phyloP scores from a whole-genome alignment of 2,329 filamentous ascomycete species.

The Coleophoma cylindrospora region DNA sequence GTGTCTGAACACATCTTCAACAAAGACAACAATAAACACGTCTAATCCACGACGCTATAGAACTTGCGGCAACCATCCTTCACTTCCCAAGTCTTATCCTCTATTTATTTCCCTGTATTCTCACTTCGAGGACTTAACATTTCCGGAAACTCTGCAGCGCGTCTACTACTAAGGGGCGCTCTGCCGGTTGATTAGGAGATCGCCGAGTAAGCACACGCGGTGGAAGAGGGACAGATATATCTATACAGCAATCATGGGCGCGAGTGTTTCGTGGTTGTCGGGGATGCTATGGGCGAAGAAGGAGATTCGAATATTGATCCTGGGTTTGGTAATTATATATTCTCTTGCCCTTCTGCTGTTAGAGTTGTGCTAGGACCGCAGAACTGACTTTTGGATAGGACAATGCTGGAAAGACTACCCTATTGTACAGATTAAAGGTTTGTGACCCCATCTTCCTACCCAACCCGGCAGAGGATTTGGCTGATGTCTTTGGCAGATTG shows the following conservation, averaged over 20 bases:
- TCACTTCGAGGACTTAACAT: no score
- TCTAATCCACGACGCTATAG: no score
- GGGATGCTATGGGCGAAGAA: conserved; percentile 85
- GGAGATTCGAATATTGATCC: conserved; percentile 92
- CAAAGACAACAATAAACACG: no score
- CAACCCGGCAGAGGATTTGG: background rate
- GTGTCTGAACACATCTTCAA: no score
- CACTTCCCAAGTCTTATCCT: no score
- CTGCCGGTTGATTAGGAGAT: no score
- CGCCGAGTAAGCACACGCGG: background rate
- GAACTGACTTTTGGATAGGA: conserved; percentile 53
- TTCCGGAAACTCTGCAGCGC: no score
- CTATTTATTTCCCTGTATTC: no score
- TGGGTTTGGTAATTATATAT: conserved; percentile 69
- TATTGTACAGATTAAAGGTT: conserved; percentile 94
- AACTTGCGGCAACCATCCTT: no score
- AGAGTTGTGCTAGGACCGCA: no score
- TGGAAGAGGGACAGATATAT: background rate
- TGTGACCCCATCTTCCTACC: conserved; percentile 2
- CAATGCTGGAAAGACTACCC: conserved; percentile 96
- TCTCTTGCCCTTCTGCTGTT: no score
- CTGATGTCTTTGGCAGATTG: conserved; percentile 58
- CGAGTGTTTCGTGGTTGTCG: conserved; percentile 65
- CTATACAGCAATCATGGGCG: conserved; percentile 47
- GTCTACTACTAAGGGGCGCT: no score